phyloP scores from a whole-genome alignment of 495 filamentous ascomycete species.

The Letharia lupina region DNA sequence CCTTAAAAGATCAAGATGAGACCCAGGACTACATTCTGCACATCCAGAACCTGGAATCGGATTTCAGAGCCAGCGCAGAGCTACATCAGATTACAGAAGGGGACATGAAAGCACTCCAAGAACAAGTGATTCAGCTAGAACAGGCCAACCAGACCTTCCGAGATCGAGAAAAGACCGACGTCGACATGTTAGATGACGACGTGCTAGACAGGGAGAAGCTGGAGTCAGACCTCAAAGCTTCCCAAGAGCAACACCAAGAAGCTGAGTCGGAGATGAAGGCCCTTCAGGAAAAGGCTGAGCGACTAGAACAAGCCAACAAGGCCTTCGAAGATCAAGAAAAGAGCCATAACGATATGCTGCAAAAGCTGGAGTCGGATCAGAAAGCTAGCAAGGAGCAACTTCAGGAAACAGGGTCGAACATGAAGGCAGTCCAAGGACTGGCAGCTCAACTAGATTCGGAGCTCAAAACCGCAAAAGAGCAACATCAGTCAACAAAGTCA shows the following conservation, averaged over 20 bases:
- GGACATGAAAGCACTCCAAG: neutral
- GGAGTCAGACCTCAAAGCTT: neutral
- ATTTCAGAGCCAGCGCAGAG: neutral
- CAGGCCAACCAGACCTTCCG: neutral
- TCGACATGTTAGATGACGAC: neutral
- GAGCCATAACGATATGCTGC: neutral
- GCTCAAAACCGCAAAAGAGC: neutral
- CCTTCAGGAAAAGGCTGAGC: neutral
- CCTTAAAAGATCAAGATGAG: neutral
- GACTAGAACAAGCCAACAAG: neutral
- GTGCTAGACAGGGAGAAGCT: neutral
- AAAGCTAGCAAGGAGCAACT: neutral
- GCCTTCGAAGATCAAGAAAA: neutral
- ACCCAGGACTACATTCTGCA: neutral
- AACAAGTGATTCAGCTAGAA: neutral
- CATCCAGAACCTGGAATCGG: neutral
- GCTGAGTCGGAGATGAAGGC: neutral
- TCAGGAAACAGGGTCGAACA: neutral
- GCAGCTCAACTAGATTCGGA: neutral
- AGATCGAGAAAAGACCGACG: neutral
- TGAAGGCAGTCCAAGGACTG: neutral
- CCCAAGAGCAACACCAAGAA: neutral
- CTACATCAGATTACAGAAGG: neutral
- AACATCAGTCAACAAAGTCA: neutral
- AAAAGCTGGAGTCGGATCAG: neutral